Evolutionary conservation across 2,329 filamentous ascomycete genomes (phyloP).

Genomic region (Beauveria brongniartii): DNA sequence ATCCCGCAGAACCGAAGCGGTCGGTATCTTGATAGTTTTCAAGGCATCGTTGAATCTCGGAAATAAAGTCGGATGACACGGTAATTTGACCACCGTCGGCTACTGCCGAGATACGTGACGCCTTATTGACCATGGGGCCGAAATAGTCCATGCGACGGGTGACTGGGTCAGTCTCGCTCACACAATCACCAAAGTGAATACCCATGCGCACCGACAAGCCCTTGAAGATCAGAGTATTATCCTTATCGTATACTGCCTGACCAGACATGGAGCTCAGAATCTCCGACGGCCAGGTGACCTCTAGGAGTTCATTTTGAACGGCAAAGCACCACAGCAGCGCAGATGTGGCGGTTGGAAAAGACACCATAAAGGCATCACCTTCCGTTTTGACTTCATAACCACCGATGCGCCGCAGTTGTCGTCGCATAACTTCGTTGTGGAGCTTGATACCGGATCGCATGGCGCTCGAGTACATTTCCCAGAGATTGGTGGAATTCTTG

Average conservation of each 20-base stretch:
- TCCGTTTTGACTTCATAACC: conserved; percentile 99
- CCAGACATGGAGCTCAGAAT: conserved; percentile 82
- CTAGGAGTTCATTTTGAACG: conserved; percentile 78
- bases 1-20: conserved; percentile 56
- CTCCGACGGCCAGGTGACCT: conserved; percentile 88
- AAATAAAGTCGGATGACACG: conserved; percentile 94
- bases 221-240: conserved; percentile 84
- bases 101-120: conserved; percentile 85
- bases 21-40: conserved; percentile 86
- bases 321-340: conserved; percentile 95
- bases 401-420: conserved; percentile 85
- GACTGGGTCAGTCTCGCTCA: conserved; percentile 92
- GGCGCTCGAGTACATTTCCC: conserved; percentile 89
- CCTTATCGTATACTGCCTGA: conserved; percentile 72
- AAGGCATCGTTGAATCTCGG: conserved; percentile 84
- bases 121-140: conserved; percentile 97
- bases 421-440: conserved; percentile 94
- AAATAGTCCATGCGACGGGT: conserved; percentile 99
- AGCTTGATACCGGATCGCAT: conserved; percentile 97
- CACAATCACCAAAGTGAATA: conserved; percentile 88
- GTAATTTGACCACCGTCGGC: conserved; percentile 96
- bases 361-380: conserved; percentile 99
- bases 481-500: conserved; percentile 92
- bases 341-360: conserved; percentile 91
- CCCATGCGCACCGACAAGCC: conserved; percentile 96